Evolutionary conservation across 441 rosid genomes (phyloP), one percentile per base, ranked within the genome.

Genomic region (Eruca vesicaria): DNA sequence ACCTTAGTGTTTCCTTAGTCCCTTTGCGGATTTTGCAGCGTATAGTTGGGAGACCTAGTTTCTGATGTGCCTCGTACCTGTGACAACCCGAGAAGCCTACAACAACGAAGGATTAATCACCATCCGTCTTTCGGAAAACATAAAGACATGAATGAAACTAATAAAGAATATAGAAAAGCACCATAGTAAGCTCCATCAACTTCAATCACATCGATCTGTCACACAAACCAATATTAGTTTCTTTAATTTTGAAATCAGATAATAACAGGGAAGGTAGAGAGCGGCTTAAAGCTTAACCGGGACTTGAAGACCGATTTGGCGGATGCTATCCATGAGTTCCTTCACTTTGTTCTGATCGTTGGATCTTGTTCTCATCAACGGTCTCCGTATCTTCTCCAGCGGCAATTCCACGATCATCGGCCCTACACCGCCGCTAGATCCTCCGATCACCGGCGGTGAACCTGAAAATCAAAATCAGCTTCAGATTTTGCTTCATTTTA

Each of bases 1-100:
- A 91, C 97, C 95, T 88, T 28, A 90, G 81, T 8, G 98, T 92
- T 84, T 89, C 96, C 81, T 92, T 90, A 0, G 99, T 92, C 72
- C 96, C 93, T 6, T 89, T 89, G 3, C 94, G 87, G 77, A 92
- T 83, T 87, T 92, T 94, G 88, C 94, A 94, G 9, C 91, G 86
- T 76, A 92, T 89, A 18, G 92, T 90, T 7, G 93, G 94, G 20
- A 89, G 91, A 0, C 98, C 92, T 16, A 90, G 85, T 73, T 84
- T 88, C 81, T 85, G 96, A 78, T 95, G 96, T 67, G 98, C 97
- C 83, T 92, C 99, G 2, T 82, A 95, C 4, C 97, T 86, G 70
- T 90, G 99, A 71, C 99, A 95, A 20, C 98, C 98, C 0, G 99
- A 92, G 84, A 95, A 95, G 63, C 98, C 97, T 90, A 50, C 12